Evolutionary conservation across 2,329 filamentous ascomycete species (phyloP).

Genomic region (Daldinia sp.): DNA sequence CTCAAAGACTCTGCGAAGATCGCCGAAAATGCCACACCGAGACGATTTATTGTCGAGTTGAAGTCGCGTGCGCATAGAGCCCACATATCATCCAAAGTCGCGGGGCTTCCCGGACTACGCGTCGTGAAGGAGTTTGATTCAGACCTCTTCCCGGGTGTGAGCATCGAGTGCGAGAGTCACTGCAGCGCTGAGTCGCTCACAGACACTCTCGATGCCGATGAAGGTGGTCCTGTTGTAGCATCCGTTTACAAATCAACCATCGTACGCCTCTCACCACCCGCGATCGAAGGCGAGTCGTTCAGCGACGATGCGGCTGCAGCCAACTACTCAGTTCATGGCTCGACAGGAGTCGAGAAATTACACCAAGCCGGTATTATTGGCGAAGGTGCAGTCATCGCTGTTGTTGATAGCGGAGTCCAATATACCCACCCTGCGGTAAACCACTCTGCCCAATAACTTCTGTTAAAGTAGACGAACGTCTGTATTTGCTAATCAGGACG

Average conservation of each 20-base stretch:
- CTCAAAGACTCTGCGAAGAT: slow-evolving; percentile 12
- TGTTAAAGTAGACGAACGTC: background rate
- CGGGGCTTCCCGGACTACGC: slow-evolving; percentile 35
- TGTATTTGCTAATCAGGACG: background rate
- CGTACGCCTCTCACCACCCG: slow-evolving; percentile 30
- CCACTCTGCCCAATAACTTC: background rate
- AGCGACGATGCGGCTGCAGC: slow-evolving; percentile 41
- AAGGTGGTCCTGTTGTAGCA: slow-evolving; percentile 33
- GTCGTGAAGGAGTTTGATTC: slow-evolving; percentile 46
- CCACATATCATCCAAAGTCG: slow-evolving; percentile 33
- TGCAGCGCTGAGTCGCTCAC: slow-evolving; percentile 39
- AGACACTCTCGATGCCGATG: slow-evolving; percentile 33
- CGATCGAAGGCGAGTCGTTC: slow-evolving; percentile 40
- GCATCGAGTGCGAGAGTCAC: slow-evolving; percentile 41
- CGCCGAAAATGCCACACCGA: slow-evolving; percentile 31
- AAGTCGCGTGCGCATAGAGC: slow-evolving; percentile 39
- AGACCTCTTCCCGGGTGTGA: slow-evolving; percentile 45
- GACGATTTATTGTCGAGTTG: slow-evolving; percentile 46
- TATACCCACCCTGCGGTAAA: slow-evolving; percentile 45
- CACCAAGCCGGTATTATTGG: slow-evolving; percentile 44
- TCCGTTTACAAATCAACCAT: slow-evolving; percentile 43
- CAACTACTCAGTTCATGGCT: slow-evolving; percentile 44
- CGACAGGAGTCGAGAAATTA: slow-evolving; percentile 44
- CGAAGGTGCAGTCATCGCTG: slow-evolving; percentile 43
- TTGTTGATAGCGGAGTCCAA: slow-evolving; percentile 46